Conservation (phyloP, 2,329 filamentous ascomycete genomes). For the Colletotrichum aenigma region DNA sequence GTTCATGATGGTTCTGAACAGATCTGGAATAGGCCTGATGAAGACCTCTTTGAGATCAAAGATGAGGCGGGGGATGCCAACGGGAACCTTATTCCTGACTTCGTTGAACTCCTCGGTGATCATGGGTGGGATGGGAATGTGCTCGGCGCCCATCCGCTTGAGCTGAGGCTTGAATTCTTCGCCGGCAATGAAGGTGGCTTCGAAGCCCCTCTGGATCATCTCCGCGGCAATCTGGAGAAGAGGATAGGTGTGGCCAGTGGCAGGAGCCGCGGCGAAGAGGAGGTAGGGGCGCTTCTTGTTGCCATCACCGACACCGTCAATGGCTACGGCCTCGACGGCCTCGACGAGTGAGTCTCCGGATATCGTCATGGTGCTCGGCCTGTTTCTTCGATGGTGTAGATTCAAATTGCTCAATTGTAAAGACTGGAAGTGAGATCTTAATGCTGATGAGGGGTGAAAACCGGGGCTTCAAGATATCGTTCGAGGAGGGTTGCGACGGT, state of each 20-base stretch:
- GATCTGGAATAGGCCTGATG: conserved; percentile 32
- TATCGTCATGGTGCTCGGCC: neutral
- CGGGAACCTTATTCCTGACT: conserved; percentile 18
- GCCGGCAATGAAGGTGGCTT: conserved; percentile 45
- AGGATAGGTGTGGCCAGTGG: conserved; percentile 34
- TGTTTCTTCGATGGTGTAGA: accelerated
- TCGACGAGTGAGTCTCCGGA: neutral
- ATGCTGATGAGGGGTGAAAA: neutral
- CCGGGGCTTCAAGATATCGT: neutral
- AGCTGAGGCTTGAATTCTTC: conserved; percentile 36
- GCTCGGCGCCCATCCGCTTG: conserved; percentile 40
- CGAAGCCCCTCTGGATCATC: conserved; percentile 42
- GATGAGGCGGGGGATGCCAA: conserved; percentile 30
- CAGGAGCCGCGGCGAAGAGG: conserved; percentile 29
- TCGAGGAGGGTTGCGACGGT: neutral
- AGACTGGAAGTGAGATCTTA: neutral
- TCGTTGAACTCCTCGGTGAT: conserved; percentile 23
- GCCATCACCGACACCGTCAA: neutral
- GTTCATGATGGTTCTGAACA: conserved; percentile 34
- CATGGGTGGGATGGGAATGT: conserved; percentile 25
- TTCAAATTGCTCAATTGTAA: neutral
- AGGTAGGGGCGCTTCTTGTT: conserved; percentile 29
- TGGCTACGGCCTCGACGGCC: neutral
- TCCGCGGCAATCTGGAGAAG: conserved; percentile 37
- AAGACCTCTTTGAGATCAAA: conserved; percentile 38